phyloP scores from a whole-genome alignment of 441 rosid genomes.

The Gossypium gossypioides region DNA sequence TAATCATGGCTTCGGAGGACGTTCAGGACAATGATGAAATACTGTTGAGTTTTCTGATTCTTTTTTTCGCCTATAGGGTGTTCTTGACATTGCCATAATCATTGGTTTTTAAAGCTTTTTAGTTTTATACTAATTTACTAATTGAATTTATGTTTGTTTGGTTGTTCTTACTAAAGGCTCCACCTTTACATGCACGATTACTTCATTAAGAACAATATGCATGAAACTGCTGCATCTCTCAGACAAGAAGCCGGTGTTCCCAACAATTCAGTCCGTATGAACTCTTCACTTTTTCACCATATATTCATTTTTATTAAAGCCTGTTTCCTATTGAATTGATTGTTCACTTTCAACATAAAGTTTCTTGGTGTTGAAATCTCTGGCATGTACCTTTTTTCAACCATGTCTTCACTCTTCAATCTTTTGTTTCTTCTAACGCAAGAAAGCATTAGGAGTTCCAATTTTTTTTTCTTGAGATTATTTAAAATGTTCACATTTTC shows the following conservation, averaged over 20 bases:
- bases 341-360: background rate
- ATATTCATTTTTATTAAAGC: background rate
- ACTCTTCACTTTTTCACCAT: background rate
- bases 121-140: background rate
- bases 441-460: background rate
- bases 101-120: background rate
- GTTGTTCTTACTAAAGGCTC: slow-evolving; percentile 24
- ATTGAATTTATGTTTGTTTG: background rate
- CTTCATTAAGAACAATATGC: slow-evolving; percentile 31
- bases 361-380: background rate
- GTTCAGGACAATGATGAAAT: slow-evolving; percentile 15
- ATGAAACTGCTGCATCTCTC: slow-evolving; percentile 35
- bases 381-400: background rate
- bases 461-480: background rate
- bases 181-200: slow-evolving; percentile 45
- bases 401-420: background rate
- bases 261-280: slow-evolving; percentile 27
- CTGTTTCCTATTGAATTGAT: background rate
- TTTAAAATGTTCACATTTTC: background rate
- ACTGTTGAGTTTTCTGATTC: slow-evolving; percentile 7
- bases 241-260: slow-evolving; percentile 29
- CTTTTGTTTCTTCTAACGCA: background rate
- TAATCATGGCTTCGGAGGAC: slow-evolving; percentile 11
- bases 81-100: background rate
- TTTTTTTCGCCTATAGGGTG: background rate